A percentile compares a stretch with the other conserved stretches of the same genome.
These are phyloP conservation scores for Yamadazyma sp. DNA, from an alignment of 1,139 yeast species.

Conservation along the genomic window DNA sequence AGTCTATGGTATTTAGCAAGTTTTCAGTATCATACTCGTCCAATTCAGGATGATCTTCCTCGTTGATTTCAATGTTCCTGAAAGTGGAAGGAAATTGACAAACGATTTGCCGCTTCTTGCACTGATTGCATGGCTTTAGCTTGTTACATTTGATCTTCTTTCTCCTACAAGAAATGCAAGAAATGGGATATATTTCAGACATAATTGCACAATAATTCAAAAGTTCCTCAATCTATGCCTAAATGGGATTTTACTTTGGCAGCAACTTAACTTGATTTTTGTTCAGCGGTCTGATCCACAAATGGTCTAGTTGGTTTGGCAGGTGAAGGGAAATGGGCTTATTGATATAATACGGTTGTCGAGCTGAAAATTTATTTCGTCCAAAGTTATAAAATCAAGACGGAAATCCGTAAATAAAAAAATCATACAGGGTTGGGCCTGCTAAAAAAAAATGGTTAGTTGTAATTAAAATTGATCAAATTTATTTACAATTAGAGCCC, in stretches of 20 bases:
- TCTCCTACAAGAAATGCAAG: slow-evolving; percentile 44
- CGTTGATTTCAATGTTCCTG: slow-evolving; percentile 33
- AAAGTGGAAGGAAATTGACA: slow-evolving; percentile 43
- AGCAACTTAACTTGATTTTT: neutral
- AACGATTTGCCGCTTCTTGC: slow-evolving; percentile 28
- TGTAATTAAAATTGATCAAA: no score
- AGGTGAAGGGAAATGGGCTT: no score
- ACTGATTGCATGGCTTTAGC: slow-evolving; percentile 41
- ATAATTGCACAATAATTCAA: slow-evolving; percentile 12
- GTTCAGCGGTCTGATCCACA: no score
- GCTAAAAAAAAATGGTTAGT: neutral
- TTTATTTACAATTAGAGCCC: no score
- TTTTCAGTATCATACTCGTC: slow-evolving; percentile 4
- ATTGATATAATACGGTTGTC: neutral
- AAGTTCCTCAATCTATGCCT: neutral
- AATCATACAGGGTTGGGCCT: neutral
- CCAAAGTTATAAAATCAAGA: neutral
- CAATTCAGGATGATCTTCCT: slow-evolving; percentile 3
- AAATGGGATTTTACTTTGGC: no score
- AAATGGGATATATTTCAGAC: slow-evolving; percentile 37
- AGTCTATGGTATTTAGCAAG: slow-evolving; percentile 10
- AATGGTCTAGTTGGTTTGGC: no score
- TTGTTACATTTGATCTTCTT: slow-evolving; percentile 44
- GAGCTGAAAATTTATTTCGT: neutral
- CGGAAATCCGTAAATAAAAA: slow-evolving; percentile 3